Evolutionary conservation across 768 basidiomycete genomes (phyloP), one percentile per base, ranked within the genome.

Genomic region (Pleurotus eryngii): DNA sequence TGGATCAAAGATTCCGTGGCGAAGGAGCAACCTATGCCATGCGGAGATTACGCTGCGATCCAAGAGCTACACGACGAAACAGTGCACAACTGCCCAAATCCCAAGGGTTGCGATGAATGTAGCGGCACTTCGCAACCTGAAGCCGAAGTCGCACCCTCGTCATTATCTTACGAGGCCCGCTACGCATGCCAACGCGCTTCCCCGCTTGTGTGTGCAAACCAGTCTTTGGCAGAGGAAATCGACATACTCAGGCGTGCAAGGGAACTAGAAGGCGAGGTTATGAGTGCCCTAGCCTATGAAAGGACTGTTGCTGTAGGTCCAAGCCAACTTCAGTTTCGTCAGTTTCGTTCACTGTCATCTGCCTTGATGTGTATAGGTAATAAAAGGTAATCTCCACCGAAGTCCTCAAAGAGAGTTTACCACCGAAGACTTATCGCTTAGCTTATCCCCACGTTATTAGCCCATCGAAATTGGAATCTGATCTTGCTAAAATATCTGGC

Each of bases 231-330:
- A 4, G 60, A 69, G n/a, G 81, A 86, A 61, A 69, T 93, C 11
- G 78, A 77, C 26, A 69, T 87, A 15, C 77, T 93, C 27, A 78
- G 80, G 15, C 77, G 73, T 37, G 73, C 77, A 22, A 76, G 91
- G 46, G 75, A 81, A 46, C 70, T 90, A 1, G 91, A 93, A 65
- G 85, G 87, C 11, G 79, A 89, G 50, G 75, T 78, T 18, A 73
- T 82, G 26, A 90, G 87, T 62, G 83, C 85, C 40, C 70, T 93
- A 48, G 85, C 84, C 59, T 94, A 93, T 61, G 77, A 84, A 35
- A 78, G 89, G 48, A 84, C 87, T 1, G 84, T 91, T 60, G 77
- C 84, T n/a, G 87, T 87, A 65, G 61, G 84, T 70, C 26, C 43
- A 39, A 26, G 24, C n/a, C 56, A 26, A 26, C 20, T 43, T 46